A percentile compares a stretch with the other conserved stretches of the same genome.
These are phyloP conservation scores for Cladosporium oxysporum DNA, from an alignment of 2,329 filamentous ascomycete species.

Conservation along the genomic window DNA sequence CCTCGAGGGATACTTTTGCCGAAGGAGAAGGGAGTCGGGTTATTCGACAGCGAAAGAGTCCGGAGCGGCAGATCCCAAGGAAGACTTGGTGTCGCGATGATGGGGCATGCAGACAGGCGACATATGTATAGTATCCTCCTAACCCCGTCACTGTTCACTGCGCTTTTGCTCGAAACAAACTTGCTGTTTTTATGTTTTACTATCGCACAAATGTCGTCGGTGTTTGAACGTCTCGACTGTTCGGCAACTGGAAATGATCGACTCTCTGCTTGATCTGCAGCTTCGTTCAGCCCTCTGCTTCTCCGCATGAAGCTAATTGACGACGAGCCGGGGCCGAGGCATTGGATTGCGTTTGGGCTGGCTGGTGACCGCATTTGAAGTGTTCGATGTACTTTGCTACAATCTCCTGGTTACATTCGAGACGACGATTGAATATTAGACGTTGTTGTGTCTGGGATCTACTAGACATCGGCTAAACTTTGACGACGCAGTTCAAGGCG, in stretches of 20 bases:
- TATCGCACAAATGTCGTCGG: neutral
- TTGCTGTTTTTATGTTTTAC: neutral
- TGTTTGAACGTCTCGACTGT: neutral
- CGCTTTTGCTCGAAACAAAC: neutral
- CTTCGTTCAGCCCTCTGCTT: neutral
- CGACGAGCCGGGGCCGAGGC: constrained; percentile 10
- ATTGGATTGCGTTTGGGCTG: neutral
- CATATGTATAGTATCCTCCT: constrained; percentile 13
- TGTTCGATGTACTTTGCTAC: neutral
- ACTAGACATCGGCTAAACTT: neutral
- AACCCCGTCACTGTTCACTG: neutral
- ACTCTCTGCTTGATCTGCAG: neutral
- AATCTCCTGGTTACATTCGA: neutral
- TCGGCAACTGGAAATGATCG: neutral
- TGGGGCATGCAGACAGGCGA: neutral
- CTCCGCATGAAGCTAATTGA: constrained; percentile 5
- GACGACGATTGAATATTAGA: neutral
- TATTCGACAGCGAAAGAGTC: neutral
- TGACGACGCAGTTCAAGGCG: neutral
- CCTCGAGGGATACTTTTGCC: neutral
- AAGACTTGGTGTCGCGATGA: neutral
- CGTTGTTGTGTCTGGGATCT: neutral
- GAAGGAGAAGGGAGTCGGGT: neutral
- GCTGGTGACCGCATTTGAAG: neutral
- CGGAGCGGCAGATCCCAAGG: neutral